Base-by-base conservation (phyloP, 1,139 yeast species). In the Pichia norvegensis region DNA sequence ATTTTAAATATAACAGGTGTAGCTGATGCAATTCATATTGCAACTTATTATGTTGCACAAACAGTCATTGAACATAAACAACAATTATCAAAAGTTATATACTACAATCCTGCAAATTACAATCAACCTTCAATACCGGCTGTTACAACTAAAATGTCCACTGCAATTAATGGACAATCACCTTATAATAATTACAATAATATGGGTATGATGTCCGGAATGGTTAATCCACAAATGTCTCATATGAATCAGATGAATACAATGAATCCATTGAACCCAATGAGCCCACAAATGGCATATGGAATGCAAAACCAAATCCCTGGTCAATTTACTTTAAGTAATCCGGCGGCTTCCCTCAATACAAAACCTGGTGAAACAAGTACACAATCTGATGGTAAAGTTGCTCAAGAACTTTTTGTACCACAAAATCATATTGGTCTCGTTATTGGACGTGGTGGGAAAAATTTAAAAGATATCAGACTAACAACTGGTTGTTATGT, bases 11-110 rank as follows among this genome's bases (percentile, higher is more conserved):
- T 88, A 19, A 69, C 74, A 14, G 97, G 97, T 4, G 94, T 84
- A 11, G 88, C 90, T 4, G 95, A 85, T 65, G 90, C 95, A 3
- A 77, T 88, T 43, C 95, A 85, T 59, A 84, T 85, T 55, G 96
- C 96, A 8, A 71, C 82, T 1, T 85, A 81, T 61, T 82, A 82
- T 59, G 73, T 86, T 47, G 78, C 85, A 2, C 81, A 79, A 60
- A 81, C 84, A 8, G 69, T 82, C 46, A 62, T 78, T 49, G 84
- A 79, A 52, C 81, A 78, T 59, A 74, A 74, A 51, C 79, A 75
- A 45, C 66, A 69, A 69, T 72, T 54, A 67, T 68, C 57, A 70
- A 79, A 60, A 66, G 79, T 51, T 11, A 66, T 81, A 2, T 81
- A 70, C 57, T 83, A 83, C 61, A 80, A 80, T 56, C 88, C 90